Evolutionary conservation across 495 filamentous ascomycete species (phyloP).

Genomic region (Penicillium lividum): DNA sequence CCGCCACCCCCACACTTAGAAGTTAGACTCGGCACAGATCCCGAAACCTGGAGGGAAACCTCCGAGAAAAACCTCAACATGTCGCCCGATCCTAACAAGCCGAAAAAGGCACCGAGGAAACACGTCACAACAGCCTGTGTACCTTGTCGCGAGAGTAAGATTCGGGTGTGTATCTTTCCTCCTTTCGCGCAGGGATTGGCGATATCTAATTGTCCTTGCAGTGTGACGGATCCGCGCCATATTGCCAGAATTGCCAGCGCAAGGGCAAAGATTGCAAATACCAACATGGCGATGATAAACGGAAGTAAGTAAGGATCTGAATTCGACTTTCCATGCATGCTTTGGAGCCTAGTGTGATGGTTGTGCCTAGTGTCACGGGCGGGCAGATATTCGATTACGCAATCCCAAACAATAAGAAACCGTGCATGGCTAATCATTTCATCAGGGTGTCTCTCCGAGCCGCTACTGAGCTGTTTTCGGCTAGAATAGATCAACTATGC

Average conservation of each 20-base stretch:
- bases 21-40: neutral
- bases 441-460: conserved; percentile 49
- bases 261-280: conserved; percentile 51
- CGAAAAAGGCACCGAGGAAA: conserved; percentile 33
- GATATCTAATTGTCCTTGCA: conserved; percentile 18
- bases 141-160: conserved; percentile 52
- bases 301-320: conserved; percentile 40
- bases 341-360: too few relatives aligned
- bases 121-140: conserved; percentile 53
- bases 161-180: conserved; percentile 35
- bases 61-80: conserved; percentile 14
- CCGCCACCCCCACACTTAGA: conserved; percentile 5
- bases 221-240: conserved; percentile 49
- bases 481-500: conserved; percentile 46
- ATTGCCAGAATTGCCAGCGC: conserved; percentile 51
- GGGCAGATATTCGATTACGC: neutral
- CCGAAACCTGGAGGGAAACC: conserved; percentile 5
- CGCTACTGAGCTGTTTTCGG: conserved; percentile 50
- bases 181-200: conserved; percentile 5
- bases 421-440: conserved; percentile 11
- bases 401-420: neutral
- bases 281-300: conserved; percentile 51
- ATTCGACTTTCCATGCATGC: neutral
- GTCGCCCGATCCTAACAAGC: conserved; percentile 36
- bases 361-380: neutral